Evolutionary conservation across 305 asterid species (phyloP), one percentile per base, ranked within the genome.

Genomic region (Fraxinus paxiana): DNA sequence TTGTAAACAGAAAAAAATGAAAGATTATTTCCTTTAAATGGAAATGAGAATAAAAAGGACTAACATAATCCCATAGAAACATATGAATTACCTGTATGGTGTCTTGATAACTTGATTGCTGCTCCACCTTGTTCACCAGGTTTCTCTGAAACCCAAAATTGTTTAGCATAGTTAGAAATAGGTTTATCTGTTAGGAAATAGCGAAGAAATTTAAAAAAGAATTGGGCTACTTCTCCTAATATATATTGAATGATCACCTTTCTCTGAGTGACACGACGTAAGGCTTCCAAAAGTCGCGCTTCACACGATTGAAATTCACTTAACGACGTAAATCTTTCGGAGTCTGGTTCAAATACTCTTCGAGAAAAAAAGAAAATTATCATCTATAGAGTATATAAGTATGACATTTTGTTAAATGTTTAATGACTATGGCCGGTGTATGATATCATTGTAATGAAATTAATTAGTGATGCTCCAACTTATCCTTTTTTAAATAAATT

Each of bases 281-380:
- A 35, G 38, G 92, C 93, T 83, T 90, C 93, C 26, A 72, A 71
- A 17, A 91, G 90, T 22, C 84, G 78, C 2, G 79, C 71, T 87
- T 90, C 95, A 63, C 92, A 90, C 0, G 80, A 26, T 73, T 88
- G 81, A 28, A 88, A 89, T 22, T 91, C 93, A 63, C 69, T 84
- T 2, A 83, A 2, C 13, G 87, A 73, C 35, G 91, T 80, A 78
- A 87, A 77, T 77, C 86, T 90, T 4, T 90, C 88, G 12, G 85
- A 75, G 46, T 88, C 91, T 69, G 95, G 95, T 87, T 91, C 93
- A 69, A 91, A 91, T 26, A 90, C 85, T 82, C 95, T 91, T 88
- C 12, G 20, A 28, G 17, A 6, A 41, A 74, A 22, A 22, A 74
- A 56, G 20, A 67, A 67, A 13, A 74, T 13, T 26, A 67, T 12